Percentiles rank a stretch among this genome's conserved stretches.
phyloP scores from a whole-genome alignment of 805 yeast species.

The Pichia kluyveri region DNA sequence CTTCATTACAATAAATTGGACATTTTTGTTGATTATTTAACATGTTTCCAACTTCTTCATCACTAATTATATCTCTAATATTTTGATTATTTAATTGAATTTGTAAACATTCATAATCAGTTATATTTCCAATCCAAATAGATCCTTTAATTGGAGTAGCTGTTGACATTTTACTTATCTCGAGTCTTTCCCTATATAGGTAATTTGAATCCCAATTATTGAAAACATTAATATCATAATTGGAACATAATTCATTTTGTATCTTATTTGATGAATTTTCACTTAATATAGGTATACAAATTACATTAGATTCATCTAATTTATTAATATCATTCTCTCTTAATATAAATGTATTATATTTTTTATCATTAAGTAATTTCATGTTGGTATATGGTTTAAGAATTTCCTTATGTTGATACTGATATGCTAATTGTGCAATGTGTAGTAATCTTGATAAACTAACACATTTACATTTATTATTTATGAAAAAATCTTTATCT shows the following conservation, averaged over 20 bases:
- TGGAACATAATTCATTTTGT: constrained; percentile 23
- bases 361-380: constrained; percentile 2
- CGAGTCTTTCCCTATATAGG: constrained; percentile 67
- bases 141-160: constrained; percentile 48
- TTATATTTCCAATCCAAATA: constrained; percentile 78
- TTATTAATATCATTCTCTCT: constrained; percentile 11
- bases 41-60: background rate
- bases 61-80: background rate
- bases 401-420: constrained; percentile 19
- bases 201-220: constrained; percentile 64
- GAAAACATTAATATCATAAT: constrained; percentile 33
- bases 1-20: constrained; percentile 41
- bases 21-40: constrained; percentile 3
- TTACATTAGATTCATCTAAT: constrained; percentile 15
- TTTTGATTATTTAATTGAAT: constrained; percentile 19
- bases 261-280: constrained; percentile 16
- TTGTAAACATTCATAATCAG: constrained; percentile 49
- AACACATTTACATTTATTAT: constrained; percentile 27
- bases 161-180: constrained; percentile 73
- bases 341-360: constrained; percentile 24
- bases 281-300: constrained; percentile 23
- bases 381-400: background rate
- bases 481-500: constrained; percentile 6
- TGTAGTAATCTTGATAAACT: constrained; percentile 32
- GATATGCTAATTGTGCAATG: constrained; percentile 32